Base-by-base conservation (phyloP, 192 early-diverging fungal species). In the Chytriomyces hyalinus region DNA sequence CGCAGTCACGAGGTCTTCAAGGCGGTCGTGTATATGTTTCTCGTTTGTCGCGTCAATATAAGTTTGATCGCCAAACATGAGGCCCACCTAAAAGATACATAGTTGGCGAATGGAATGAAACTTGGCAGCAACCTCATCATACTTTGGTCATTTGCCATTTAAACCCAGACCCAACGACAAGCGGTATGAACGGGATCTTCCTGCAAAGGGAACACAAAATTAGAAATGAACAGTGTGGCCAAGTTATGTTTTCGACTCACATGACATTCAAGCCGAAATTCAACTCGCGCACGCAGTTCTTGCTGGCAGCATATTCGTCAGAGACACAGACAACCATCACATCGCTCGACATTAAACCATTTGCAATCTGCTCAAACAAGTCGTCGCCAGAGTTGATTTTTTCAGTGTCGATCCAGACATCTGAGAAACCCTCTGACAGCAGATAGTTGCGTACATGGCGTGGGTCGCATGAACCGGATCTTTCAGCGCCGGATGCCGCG, bases 321-420 rank as follows among this genome's bases (percentile, higher is more conserved):
- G 50, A 60, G 6, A 78, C 64, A 28, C 66, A 78, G 7, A 65
- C 76, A 49, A 78, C 36, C 28, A 68, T 43, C 15, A 78, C 44
- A 15, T 78, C 51, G 36, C 67, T 36, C 6, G 43, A 11, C 76
- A 78, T 78, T 1, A 78, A 24, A 10, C 76, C 76, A 22, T 78
- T 70, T 9, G 76, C 76, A 48, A 78, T 78, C 67, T 78, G 66
- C 47, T 78, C 76, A 48, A 78, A 78, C 45, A 78, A 49, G 43
- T 78, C 76, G 6, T 60, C 62, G 9, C 76, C 76, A 47, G 67
- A 44, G 9, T 26, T 45, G n/a, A 78, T 68, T 22, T 45, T 7
- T 45, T 78, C 76, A 9, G 43, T 53, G 48, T 78, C 76, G 36
- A 78, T 28, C 76, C 76, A 78, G 3, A 78, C 57, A 50, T 78